Percentiles rank a stretch among this genome's conserved stretches.
Evolutionary conservation across 805 yeast species (phyloP).

Genomic region (Cyberlindnera lachancei): DNA sequence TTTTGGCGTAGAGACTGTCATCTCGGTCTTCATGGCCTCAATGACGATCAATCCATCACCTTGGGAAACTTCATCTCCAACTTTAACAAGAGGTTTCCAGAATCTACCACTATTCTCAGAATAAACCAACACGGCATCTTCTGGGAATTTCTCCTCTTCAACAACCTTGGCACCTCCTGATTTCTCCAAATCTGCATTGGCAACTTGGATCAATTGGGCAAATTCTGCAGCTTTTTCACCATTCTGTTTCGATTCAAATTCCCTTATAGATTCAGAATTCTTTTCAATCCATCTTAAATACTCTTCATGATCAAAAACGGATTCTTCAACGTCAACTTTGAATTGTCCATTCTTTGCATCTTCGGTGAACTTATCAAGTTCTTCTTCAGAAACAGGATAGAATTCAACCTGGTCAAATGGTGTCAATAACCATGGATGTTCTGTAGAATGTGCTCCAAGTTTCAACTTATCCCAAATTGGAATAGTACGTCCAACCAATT

Average conservation of each 20-base stretch:
- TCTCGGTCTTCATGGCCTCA: slow-evolving; percentile 98
- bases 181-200: slow-evolving; percentile 64
- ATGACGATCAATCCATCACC: slow-evolving; percentile 84
- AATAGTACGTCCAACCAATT: slow-evolving; percentile 90
- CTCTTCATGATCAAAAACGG: slow-evolving; percentile 74
- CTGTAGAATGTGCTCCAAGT: slow-evolving; percentile 54
- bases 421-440: slow-evolving; percentile 81
- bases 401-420: slow-evolving; percentile 95
- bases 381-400: slow-evolving; percentile 84
- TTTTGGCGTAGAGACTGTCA: slow-evolving; percentile 71
- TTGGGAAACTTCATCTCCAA: slow-evolving; percentile 63
- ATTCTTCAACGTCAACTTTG: slow-evolving; percentile 63
- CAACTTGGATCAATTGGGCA: slow-evolving; percentile 70
- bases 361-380: slow-evolving; percentile 62
- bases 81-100: slow-evolving; percentile 85
- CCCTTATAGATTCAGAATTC: slow-evolving; percentile 64
- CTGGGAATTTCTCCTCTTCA: slow-evolving; percentile 55
- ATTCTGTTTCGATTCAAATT: slow-evolving; percentile 57
- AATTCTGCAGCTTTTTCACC: slow-evolving; percentile 85
- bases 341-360: slow-evolving; percentile 78
- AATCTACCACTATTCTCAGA: slow-evolving; percentile 96
- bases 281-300: slow-evolving; percentile 74
- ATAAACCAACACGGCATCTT: slow-evolving; percentile 75
- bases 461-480: slow-evolving; percentile 97
- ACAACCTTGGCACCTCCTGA: slow-evolving; percentile 38